phyloP scores from a whole-genome alignment of 208 protist species.

The Willaertia magna region DNA sequence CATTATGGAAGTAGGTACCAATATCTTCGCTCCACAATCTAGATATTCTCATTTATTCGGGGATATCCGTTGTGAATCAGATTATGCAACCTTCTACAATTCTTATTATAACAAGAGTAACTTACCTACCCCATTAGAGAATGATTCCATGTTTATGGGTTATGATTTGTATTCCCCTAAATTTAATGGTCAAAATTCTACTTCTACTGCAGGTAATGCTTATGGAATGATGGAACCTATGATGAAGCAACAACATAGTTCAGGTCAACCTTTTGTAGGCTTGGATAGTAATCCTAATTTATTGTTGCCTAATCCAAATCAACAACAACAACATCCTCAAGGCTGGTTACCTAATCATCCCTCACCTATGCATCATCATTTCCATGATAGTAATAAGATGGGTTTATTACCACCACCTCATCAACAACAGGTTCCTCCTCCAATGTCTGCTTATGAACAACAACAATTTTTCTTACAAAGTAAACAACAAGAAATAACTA shows the following conservation, averaged over 20 bases:
- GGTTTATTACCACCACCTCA: neutral
- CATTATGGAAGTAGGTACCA: neutral
- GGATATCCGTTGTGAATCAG: slow-evolving; percentile 1
- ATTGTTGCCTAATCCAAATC: no score
- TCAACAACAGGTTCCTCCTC: neutral
- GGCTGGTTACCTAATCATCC: neutral
- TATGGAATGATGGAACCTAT: neutral
- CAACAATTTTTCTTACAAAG: neutral
- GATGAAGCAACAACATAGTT: neutral
- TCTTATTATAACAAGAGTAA: neutral
- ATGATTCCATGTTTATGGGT: no score
- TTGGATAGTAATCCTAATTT: no score
- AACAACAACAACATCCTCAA: neutral
- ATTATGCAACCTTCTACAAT: neutral
- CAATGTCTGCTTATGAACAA: neutral
- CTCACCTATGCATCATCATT: neutral
- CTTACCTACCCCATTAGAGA: neutral
- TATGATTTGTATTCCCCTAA: no score
- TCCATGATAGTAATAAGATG: neutral
- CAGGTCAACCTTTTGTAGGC: no score
- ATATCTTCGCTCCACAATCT: neutral
- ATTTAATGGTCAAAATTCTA: no score
- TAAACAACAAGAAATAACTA: neutral
- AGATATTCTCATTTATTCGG: neutral
- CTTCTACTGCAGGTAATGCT: no score